A percentile compares a stretch with the other conserved stretches of the same genome.
Conservation (phyloP, 2,329 filamentous ascomycete genomes). For the Chaetomiaceae sp. region DNA sequence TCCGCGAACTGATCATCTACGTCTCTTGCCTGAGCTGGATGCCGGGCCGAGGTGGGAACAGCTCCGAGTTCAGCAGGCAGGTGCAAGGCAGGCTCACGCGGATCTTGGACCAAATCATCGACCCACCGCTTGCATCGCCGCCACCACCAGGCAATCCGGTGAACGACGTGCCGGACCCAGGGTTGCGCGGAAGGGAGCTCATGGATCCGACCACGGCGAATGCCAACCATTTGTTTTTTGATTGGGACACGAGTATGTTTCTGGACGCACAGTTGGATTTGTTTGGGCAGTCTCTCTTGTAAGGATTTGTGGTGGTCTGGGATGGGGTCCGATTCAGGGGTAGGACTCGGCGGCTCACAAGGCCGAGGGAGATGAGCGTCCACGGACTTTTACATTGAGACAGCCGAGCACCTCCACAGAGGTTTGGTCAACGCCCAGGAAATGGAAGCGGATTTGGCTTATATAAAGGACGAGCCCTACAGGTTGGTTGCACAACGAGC, state of each 20-base stretch:
- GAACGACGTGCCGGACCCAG: neutral
- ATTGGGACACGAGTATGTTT: neutral
- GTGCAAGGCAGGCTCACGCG: neutral
- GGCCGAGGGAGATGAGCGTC: too few relatives aligned
- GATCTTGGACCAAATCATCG: constrained; percentile 1
- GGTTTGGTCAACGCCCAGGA: too few relatives aligned
- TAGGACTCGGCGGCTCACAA: too few relatives aligned
- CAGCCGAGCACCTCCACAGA: too few relatives aligned
- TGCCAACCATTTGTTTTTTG: neutral
- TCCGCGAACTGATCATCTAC: neutral
- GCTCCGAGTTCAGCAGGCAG: neutral
- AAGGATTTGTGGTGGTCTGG: too few relatives aligned
- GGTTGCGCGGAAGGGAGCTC: neutral
- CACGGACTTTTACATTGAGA: too few relatives aligned
- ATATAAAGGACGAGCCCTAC: too few relatives aligned
- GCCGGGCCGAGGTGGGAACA: neutral
- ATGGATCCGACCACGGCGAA: neutral
- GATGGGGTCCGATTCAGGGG: too few relatives aligned
- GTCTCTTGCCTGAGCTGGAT: constrained; percentile 2
- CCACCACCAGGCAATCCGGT: neutral
- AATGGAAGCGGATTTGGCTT: too few relatives aligned
- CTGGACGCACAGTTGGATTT: constrained; percentile 1
- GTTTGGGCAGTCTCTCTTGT: neutral
- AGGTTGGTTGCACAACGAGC: too few relatives aligned
- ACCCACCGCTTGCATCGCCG: neutral